Evolutionary conservation across 108 stramenopile genomes (phyloP).

Genomic region (Stephanodiscus minutulus): DNA sequence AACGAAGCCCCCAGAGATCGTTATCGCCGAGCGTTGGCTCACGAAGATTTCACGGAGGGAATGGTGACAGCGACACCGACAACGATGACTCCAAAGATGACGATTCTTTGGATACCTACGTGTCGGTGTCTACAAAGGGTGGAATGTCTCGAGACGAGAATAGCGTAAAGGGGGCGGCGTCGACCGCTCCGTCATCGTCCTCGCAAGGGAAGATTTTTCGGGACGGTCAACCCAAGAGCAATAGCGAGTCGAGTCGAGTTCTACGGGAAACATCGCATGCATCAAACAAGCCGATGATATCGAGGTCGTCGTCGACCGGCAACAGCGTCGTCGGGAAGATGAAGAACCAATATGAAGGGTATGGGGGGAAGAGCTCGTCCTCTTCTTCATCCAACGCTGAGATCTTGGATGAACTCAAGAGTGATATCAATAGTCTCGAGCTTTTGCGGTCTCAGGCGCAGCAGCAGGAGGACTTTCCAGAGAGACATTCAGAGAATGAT

Average conservation of each 20-base stretch:
- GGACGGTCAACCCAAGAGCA: slow-evolving; percentile 5
- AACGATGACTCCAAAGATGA: slow-evolving; percentile 16
- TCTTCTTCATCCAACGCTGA: slow-evolving; percentile 5
- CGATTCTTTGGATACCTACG: slow-evolving; percentile 33
- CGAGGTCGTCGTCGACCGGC: background rate
- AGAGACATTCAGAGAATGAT: slow-evolving; percentile 6
- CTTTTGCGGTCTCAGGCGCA: slow-evolving; percentile 12
- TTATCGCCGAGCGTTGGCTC: slow-evolving; percentile 11
- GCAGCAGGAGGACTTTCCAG: background rate
- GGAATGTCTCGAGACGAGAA: background rate
- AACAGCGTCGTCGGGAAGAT: background rate
- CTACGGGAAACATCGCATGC: slow-evolving; percentile 16
- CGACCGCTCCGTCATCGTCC: background rate
- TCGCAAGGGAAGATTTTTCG: background rate
- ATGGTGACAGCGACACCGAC: slow-evolving; percentile 4
- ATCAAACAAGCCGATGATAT: slow-evolving; percentile 1
- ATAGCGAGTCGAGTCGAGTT: slow-evolving; percentile 2
- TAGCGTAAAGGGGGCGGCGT: no score
- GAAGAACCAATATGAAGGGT: slow-evolving; percentile 10
- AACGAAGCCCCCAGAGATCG: background rate
- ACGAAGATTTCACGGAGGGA: background rate
- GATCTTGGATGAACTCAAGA: slow-evolving; percentile 37
- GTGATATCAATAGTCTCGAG: slow-evolving; percentile 31
- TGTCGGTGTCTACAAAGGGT: slow-evolving; percentile 16
- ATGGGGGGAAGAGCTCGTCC: background rate